These are phyloP conservation scores for Talaromyces sp. DNA, from an alignment of 2,329 filamentous ascomycete species.

Conservation along the genomic window DNA sequence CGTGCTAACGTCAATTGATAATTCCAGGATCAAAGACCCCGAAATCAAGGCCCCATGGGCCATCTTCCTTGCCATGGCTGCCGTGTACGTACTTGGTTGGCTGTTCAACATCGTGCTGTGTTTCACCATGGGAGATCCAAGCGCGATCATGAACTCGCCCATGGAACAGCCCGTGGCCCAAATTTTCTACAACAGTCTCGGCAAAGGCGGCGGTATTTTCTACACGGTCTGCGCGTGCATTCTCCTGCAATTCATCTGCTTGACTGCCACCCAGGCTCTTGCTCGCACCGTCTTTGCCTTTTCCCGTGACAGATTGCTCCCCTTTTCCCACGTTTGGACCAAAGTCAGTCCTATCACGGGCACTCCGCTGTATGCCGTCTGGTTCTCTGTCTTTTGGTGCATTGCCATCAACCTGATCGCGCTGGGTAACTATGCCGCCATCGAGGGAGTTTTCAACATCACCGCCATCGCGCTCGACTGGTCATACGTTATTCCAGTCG, in stretches of 20 bases:
- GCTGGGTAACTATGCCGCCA: slow-evolving; percentile 48
- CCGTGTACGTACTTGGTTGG: slow-evolving; percentile 51
- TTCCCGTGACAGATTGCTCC: slow-evolving; percentile 48
- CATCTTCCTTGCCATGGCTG: slow-evolving; percentile 50
- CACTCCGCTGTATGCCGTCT: slow-evolving; percentile 50
- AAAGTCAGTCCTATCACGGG: slow-evolving; percentile 44
- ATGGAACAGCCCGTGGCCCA: slow-evolving; percentile 52
- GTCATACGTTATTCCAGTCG: slow-evolving; percentile 51
- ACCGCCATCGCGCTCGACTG: slow-evolving; percentile 37
- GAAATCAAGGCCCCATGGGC: slow-evolving; percentile 51
- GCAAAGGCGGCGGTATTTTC: slow-evolving; percentile 45
- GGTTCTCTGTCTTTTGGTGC: slow-evolving; percentile 51
- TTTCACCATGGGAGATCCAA: slow-evolving; percentile 51
- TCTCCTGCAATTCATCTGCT: slow-evolving; percentile 19
- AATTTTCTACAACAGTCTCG: slow-evolving; percentile 54
- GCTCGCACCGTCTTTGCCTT: slow-evolving; percentile 52
- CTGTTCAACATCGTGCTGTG: slow-evolving; percentile 55
- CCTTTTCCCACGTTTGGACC: slow-evolving; percentile 44
- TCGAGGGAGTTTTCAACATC: slow-evolving; percentile 40
- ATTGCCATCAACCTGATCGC: slow-evolving; percentile 55
- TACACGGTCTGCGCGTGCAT: slow-evolving; percentile 53
- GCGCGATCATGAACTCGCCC: slow-evolving; percentile 39
- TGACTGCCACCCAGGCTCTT: slow-evolving; percentile 32
- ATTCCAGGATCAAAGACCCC: slow-evolving; percentile 38
- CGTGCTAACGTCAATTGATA: neutral